A percentile compares a stretch with the other conserved stretches of the same genome.
Evolutionary conservation across 495 filamentous ascomycete genomes (phyloP).

Genomic region (Penicillium pancosmium): DNA sequence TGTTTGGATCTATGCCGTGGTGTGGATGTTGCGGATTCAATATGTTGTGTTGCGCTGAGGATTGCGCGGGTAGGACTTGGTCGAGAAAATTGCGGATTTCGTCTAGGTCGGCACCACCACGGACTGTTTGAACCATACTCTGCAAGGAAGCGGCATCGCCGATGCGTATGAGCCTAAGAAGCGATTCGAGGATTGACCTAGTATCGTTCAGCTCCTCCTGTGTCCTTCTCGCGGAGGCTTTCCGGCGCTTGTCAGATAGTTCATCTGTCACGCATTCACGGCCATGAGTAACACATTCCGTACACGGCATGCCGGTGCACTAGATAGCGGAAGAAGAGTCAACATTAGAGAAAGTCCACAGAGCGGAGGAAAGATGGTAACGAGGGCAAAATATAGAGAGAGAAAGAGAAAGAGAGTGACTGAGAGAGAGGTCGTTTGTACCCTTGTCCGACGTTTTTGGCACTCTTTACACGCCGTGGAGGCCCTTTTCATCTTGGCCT

Average conservation of each 20-base stretch:
- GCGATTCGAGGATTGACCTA: constrained; percentile 31
- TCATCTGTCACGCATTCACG: constrained; percentile 45
- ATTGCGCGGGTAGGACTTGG: constrained; percentile 1
- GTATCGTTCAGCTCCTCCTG: constrained; percentile 36
- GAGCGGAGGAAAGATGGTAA: neutral
- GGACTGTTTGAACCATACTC: constrained; percentile 32
- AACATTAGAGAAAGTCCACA: neutral
- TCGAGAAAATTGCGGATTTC: neutral
- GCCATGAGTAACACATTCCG: constrained; percentile 39
- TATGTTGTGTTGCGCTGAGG: neutral
- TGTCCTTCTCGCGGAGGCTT: constrained; percentile 35
- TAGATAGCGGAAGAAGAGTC: constrained; percentile 15
- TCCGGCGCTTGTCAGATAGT: constrained; percentile 44
- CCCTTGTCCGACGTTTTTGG: constrained; percentile 46
- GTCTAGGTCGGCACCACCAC: constrained; percentile 18
- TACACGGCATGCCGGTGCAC: constrained; percentile 36
- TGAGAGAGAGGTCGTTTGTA: constrained; percentile 19
- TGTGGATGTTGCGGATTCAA: neutral
- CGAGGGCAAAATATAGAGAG: constrained; percentile 9
- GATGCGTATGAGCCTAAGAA: constrained; percentile 32
- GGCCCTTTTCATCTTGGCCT: constrained; percentile 41
- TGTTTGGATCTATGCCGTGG: constrained; percentile 10
- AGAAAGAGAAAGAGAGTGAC: neutral
- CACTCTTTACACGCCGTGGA: constrained; percentile 48
- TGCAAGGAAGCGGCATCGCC: constrained; percentile 24